Evolutionary conservation across 371 early-diverging fungal species (phyloP).

Genomic region (Haplosporangium sp.): DNA sequence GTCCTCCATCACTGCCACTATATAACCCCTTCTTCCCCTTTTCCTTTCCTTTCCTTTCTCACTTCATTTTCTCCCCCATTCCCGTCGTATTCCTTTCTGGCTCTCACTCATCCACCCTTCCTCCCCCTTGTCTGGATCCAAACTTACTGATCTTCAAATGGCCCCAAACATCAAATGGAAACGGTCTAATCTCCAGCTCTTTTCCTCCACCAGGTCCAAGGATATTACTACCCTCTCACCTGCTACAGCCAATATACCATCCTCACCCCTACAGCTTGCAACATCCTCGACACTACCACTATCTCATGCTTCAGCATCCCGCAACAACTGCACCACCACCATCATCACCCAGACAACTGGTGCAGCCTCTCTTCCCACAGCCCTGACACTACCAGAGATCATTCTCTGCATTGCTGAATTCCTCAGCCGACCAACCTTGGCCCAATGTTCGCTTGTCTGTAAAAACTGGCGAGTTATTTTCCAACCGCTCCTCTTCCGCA

Average conservation of each 20-base stretch:
- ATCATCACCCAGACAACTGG: slow-evolving; percentile 1
- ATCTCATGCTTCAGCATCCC: not conserved
- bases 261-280: no score
- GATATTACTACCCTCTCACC: not conserved
- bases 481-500: slow-evolving; percentile 42
- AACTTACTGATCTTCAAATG: slow-evolving; percentile 2
- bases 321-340: not conserved
- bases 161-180: slow-evolving; percentile 27
- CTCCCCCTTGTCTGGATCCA: not conserved
- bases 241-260: not conserved
- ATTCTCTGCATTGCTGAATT: slow-evolving; percentile 29
- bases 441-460: slow-evolving; percentile 35
- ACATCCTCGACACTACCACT: not conserved
- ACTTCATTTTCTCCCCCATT: not conserved
- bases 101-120: not conserved
- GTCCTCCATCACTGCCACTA: no score
- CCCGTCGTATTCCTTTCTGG: not conserved
- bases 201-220: slow-evolving; percentile 11
- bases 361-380: not conserved
- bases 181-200: slow-evolving; percentile 25
- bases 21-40: not conserved
- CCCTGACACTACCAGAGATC: slow-evolving; percentile 40
- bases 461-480: slow-evolving; percentile 34
- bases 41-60: not conserved
- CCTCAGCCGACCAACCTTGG: slow-evolving; percentile 24